Percentiles rank a stretch among this genome's conserved stretches.
Conservation (phyloP, 352 stramenopile genomes). For the Aphanomyces astaci region DNA sequence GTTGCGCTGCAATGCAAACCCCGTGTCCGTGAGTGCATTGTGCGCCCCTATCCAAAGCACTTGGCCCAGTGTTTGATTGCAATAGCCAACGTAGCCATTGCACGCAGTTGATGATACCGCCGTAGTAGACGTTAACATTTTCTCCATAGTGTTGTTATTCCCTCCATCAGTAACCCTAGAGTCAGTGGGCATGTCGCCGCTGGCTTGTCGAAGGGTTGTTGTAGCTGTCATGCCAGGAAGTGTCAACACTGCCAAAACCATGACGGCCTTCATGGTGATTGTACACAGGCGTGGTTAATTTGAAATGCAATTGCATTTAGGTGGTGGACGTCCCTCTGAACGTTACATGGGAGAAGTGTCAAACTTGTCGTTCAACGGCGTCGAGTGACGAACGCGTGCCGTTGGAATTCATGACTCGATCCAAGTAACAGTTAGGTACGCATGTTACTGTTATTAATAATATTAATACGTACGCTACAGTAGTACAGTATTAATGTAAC, state of each 20-base stretch:
- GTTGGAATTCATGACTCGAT: too few species aligned
- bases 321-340: background rate
- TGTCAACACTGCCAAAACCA: background rate
- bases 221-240: background rate
- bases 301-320: too few species aligned
- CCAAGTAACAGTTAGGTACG: too few species aligned
- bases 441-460: too few species aligned
- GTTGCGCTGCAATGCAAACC: background rate
- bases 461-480: too few species aligned
- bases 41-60: conserved; percentile 3
- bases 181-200: too few species aligned
- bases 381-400: background rate
- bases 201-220: too few species aligned
- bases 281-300: too few species aligned
- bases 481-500: too few species aligned
- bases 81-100: conserved; percentile 7
- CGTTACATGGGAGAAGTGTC: background rate
- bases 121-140: background rate
- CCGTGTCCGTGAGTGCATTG: background rate
- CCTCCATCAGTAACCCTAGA: too few species aligned
- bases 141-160: background rate
- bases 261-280: background rate
- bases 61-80: background rate
- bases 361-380: background rate
- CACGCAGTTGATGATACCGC: background rate